Percentiles rank a stretch among this genome's conserved stretches.
These are phyloP conservation scores for Leccinum insolens DNA, from an alignment of 1,284 basidiomycete genomes.

Conservation along the genomic window DNA sequence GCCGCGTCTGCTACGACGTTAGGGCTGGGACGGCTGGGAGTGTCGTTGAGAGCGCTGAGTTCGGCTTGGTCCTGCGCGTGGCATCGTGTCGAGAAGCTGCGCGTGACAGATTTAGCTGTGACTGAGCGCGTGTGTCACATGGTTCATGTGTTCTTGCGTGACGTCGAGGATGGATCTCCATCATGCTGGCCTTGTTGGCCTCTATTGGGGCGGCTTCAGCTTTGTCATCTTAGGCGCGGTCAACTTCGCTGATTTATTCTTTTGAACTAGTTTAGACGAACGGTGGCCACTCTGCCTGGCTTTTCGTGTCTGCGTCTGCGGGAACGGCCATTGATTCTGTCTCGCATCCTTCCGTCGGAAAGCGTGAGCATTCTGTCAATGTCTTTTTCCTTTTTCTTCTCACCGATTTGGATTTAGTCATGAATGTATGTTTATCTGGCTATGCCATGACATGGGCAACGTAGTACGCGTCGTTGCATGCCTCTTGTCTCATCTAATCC, in stretches of 20 bases:
- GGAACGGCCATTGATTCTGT: too few species aligned
- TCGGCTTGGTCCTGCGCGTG: constrained; percentile 33
- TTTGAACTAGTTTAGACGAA: too few species aligned
- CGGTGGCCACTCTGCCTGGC: too few species aligned
- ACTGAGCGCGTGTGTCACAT: constrained; percentile 3
- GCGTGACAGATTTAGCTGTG: constrained; percentile 5
- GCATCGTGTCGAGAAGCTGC: constrained; percentile 13
- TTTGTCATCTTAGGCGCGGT: too few species aligned
- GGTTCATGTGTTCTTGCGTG: not conserved
- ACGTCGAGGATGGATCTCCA: too few species aligned
- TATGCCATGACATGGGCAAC: constrained; percentile 52
- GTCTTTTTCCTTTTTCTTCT: not conserved
- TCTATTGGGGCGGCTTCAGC: too few species aligned
- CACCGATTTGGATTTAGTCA: constrained; percentile 42
- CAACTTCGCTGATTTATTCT: too few species aligned
- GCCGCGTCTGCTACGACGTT: constrained; percentile 19
- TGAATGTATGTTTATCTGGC: constrained; percentile 49
- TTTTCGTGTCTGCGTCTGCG: constrained; percentile 38
- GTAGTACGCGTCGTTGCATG: too few species aligned
- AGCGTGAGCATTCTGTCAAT: constrained; percentile 34
- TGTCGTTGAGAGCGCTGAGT: constrained; percentile 33
- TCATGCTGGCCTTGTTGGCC: too few species aligned
- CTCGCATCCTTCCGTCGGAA: too few species aligned
- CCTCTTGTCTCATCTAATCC: too few species aligned
- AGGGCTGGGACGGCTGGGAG: constrained; percentile 36